phyloP scores from a whole-genome alignment of 2,329 filamentous ascomycete genomes.

The Sporothrix euskadiensis region DNA sequence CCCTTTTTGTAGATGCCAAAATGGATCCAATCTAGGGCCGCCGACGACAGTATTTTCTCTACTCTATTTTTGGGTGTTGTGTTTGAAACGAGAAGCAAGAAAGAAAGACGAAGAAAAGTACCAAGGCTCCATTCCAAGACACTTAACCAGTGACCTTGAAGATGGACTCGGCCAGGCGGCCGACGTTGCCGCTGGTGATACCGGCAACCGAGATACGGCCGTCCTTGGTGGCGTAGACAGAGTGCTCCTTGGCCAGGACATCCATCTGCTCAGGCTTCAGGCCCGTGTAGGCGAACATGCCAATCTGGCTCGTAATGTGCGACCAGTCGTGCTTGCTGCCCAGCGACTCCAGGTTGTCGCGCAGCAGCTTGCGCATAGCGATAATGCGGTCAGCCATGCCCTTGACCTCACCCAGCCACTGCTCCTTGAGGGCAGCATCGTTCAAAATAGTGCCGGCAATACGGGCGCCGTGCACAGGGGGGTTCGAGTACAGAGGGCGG shows the following conservation, averaged over 20 bases:
- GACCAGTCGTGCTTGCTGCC: slow-evolving; percentile 98
- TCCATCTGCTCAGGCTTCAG: slow-evolving; percentile 91
- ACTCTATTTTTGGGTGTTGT: not conserved
- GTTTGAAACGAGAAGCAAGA: not conserved
- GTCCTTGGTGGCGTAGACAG: slow-evolving; percentile 95
- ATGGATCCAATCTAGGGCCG: slow-evolving; percentile 10
- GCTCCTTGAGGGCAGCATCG: slow-evolving; percentile 77
- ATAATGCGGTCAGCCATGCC: slow-evolving; percentile 99
- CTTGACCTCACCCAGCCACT: slow-evolving; percentile 97
- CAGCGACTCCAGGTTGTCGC: slow-evolving; percentile 90
- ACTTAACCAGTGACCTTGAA: slow-evolving; percentile 73
- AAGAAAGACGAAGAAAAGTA: not conserved
- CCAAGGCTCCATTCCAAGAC: not conserved
- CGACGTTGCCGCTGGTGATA: slow-evolving; percentile 77
- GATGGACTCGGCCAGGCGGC: slow-evolving; percentile 78
- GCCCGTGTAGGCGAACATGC: slow-evolving; percentile 99
- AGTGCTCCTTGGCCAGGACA: slow-evolving; percentile 87
- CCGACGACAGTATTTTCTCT: not conserved
- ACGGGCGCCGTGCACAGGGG: slow-evolving; percentile 91
- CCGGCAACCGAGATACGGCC: slow-evolving; percentile 83
- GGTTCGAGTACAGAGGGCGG: slow-evolving; percentile 96
- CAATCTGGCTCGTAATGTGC: slow-evolving; percentile 98
- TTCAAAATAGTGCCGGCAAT: slow-evolving; percentile 92
- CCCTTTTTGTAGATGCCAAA: slow-evolving; percentile 5
- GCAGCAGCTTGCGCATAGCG: slow-evolving; percentile 91